Evolutionary conservation across 2,329 filamentous ascomycete species (phyloP), one percentile per base, ranked within the genome.

Genomic region (Sclerotinia glacialis): DNA sequence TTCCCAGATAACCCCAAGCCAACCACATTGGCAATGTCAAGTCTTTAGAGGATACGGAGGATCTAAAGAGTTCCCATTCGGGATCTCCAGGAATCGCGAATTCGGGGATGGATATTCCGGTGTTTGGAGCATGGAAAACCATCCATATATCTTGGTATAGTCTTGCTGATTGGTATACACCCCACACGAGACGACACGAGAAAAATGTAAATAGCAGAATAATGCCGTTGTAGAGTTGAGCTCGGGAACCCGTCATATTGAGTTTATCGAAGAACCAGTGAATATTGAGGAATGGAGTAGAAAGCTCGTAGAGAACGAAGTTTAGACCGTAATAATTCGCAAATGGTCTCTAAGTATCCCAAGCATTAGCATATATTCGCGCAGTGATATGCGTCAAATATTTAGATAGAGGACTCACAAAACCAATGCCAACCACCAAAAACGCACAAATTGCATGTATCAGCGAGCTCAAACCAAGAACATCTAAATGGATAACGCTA

Each of bases 211-310:
- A 78, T 58, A 93, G 84, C 3, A 94, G 84, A 63, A 85, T 74
- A 68, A 92, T 81, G 70, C 91, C 91, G 73, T 94, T 94, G 78
- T 91, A 87, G n/a, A 93, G 83, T 79, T 95, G 91, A 31, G 86
- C 78, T 67, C 81, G 83, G 31, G 88, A 86, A 40, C 91, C 91
- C 0, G 91, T 94, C 82, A 92, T 86, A 73, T 85, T 83, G 67
- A 93, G 79, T 79, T 95, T 94, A 78, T 94, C 91, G 79, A 89
- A 90, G 80, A 95, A 94, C 91, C 91, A 95, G 80, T 95, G 91
- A 73, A 94, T 84, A 76, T 95, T 95, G 68, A 94, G 83, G 77
- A 94, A 93, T 9, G 91, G 91, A 2, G 89, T 90, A 21, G 90
- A 93, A 34, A 95, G 83, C 78, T 95, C 91, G 83, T 92, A 94